Percentiles rank a stretch among this genome's conserved stretches.
phyloP scores from a whole-genome alignment of 768 basidiomycete species.

The Lactarius quietus region DNA sequence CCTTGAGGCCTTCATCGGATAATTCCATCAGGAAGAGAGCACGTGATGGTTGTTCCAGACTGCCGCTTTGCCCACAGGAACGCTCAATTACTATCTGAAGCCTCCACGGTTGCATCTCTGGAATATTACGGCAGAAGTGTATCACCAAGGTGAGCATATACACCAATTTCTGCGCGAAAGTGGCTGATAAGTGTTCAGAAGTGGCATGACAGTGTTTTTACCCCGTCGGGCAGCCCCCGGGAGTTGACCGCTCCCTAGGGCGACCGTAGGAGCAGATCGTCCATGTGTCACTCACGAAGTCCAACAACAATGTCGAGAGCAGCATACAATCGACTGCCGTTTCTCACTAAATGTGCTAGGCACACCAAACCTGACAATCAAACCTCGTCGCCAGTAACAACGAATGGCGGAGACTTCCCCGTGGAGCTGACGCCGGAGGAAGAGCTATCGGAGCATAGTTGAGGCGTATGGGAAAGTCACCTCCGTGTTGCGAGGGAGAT shows the following conservation, averaged over 20 bases:
- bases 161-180: no score
- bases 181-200: no score
- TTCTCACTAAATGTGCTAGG: constrained; percentile 14
- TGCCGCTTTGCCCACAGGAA: constrained; percentile 83
- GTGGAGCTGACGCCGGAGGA: constrained; percentile 56
- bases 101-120: no score
- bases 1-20: constrained; percentile 33
- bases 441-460: no score
- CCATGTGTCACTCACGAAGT: constrained; percentile 41
- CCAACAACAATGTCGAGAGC: constrained; percentile 6
- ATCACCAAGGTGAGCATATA: constrained; percentile 68
- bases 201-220: no score
- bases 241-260: constrained; percentile 88
- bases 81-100: constrained; percentile 63
- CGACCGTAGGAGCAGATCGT: constrained; percentile 73
- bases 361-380: not conserved
- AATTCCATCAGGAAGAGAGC: no score
- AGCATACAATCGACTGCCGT: constrained; percentile 10
- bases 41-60: constrained; percentile 83
- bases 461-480: no score
- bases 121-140: constrained; percentile 57
- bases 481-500: no score
- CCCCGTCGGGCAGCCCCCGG: constrained; percentile 73
- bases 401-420: constrained; percentile 35
- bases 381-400: constrained; percentile 1